phyloP scores from a whole-genome alignment of 768 basidiomycete genomes.

The Artomyces pyxidatus region DNA sequence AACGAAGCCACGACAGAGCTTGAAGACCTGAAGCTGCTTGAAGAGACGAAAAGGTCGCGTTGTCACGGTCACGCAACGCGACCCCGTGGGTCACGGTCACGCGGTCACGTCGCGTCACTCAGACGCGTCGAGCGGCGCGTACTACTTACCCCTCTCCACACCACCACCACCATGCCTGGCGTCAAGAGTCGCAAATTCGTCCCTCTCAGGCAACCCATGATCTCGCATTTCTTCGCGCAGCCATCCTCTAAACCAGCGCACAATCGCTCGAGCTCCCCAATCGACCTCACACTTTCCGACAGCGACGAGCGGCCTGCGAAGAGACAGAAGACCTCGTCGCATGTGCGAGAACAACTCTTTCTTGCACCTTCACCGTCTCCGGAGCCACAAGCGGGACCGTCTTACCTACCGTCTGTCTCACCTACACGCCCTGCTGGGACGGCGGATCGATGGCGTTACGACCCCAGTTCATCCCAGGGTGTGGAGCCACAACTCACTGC shows the following conservation, averaged over 20 bases:
- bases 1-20: too few species aligned
- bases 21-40: too few species aligned
- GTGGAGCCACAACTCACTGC: conserved; percentile 1
- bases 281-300: conserved; percentile 15
- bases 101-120: neutral
- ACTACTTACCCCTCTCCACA: neutral
- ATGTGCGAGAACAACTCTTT: neutral
- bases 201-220: conserved; percentile 14
- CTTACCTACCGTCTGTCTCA: neutral
- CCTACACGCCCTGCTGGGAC: neutral
- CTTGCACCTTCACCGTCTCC: neutral
- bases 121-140: neutral
- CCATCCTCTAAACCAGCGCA: neutral
- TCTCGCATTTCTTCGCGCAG: conserved; percentile 11
- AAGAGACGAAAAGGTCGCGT: too few species aligned
- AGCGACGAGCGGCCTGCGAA: conserved; percentile 9
- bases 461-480: conserved; percentile 5
- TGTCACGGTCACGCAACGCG: too few species aligned
- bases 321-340: conserved; percentile 2
- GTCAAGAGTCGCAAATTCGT: neutral
- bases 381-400: neutral
- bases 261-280: conserved; percentile 4
- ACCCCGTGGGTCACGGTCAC: too few species aligned
- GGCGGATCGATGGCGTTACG: conserved; percentile 10
- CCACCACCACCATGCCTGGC: conserved; percentile 6